Conservation (phyloP, 257 asterid species). For the Jacaranda mimosifolia region DNA sequence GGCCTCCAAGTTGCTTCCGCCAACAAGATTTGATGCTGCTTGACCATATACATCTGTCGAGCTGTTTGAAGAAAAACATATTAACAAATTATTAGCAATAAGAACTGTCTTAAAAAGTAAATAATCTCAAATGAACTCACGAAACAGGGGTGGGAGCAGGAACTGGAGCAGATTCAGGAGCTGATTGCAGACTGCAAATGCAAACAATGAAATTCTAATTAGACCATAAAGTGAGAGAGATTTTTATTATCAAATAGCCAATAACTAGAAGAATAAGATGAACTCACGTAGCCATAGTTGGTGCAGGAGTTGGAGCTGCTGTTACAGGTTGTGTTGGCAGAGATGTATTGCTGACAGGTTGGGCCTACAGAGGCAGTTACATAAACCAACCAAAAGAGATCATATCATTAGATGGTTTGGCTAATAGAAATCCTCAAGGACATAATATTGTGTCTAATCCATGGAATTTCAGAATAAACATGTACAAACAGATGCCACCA, state of each 20-base stretch:
- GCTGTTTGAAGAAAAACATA: slow-evolving; percentile 49
- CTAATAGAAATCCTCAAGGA: neutral
- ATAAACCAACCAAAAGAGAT: slow-evolving; percentile 34
- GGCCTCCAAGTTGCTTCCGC: slow-evolving; percentile 73
- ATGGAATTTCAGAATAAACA: slow-evolving; percentile 2
- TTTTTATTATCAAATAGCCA: slow-evolving; percentile 5
- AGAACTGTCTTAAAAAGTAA: neutral
- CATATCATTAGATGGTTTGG: slow-evolving; percentile 1
- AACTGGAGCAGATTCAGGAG: slow-evolving; percentile 60
- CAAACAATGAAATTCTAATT: slow-evolving; percentile 22
- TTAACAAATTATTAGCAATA: slow-evolving; percentile 1
- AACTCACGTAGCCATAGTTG: slow-evolving; percentile 64
- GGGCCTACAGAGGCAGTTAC: slow-evolving; percentile 46
- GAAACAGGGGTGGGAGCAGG: slow-evolving; percentile 47
- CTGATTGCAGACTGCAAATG: slow-evolving; percentile 65
- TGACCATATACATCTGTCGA: slow-evolving; percentile 75
- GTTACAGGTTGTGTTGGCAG: slow-evolving; percentile 67
- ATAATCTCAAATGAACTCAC: slow-evolving; percentile 51
- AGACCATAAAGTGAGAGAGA: slow-evolving; percentile 10
- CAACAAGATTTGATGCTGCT: slow-evolving; percentile 93
- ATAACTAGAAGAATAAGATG: slow-evolving; percentile 34
- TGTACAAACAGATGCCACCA: slow-evolving; percentile 1
- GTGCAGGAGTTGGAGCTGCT: slow-evolving; percentile 63
- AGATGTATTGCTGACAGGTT: slow-evolving; percentile 60
- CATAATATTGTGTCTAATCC: neutral